phyloP scores from a whole-genome alignment of 176 grass and related monocot species.

The Thalia dealbata region DNA sequence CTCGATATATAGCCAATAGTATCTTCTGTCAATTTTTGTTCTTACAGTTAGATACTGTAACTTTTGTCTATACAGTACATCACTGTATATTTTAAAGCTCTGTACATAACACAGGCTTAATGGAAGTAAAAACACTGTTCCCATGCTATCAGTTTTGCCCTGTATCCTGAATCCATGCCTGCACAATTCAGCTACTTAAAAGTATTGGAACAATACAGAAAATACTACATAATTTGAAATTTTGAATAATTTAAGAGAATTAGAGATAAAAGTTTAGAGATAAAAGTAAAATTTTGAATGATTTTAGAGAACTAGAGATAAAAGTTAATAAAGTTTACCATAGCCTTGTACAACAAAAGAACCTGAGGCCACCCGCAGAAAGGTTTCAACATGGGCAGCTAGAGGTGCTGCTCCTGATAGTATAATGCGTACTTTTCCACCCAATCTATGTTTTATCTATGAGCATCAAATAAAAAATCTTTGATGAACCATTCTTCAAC shows the following conservation, averaged over 20 bases:
- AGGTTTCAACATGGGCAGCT: conserved; percentile 74
- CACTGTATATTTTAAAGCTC: no score
- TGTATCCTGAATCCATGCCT: background rate
- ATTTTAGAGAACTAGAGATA: background rate
- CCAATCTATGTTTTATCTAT: conserved; percentile 80
- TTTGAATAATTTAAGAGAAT: background rate
- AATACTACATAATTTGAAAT: background rate
- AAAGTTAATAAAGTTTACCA: conserved; percentile 28
- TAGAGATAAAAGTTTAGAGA: background rate
- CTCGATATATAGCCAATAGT: no score
- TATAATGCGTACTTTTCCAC: conserved; percentile 76
- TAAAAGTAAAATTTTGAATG: no score
- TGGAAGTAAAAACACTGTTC: no score
- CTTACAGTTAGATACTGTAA: no score
- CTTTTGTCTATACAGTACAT: no score
- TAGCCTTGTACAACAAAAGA: conserved; percentile 93
- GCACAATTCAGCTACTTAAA: background rate
- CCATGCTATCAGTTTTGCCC: no score
- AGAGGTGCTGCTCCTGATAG: conserved; percentile 94
- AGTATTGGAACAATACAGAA: background rate
- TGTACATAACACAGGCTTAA: no score
- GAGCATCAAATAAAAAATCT: background rate
- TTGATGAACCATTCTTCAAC: background rate
- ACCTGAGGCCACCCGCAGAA: conserved; percentile 75
- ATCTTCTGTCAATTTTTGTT: no score